Base-by-base conservation (phyloP, 805 yeast species). In the Blastobotrys peoriensis region DNA sequence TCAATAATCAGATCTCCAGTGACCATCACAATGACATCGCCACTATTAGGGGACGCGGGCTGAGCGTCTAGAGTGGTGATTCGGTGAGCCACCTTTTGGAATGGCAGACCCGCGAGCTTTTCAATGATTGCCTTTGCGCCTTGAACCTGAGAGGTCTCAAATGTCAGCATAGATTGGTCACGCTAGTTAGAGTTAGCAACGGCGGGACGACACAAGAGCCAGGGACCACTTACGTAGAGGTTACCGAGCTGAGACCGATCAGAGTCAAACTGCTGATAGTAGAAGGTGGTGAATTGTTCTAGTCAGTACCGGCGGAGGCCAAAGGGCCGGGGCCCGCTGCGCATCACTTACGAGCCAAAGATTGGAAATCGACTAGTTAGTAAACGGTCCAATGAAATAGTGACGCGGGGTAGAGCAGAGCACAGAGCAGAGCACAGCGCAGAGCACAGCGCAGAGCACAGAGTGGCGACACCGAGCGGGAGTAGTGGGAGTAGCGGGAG, bases 51-150 rank as follows among this genome's bases (percentile, higher is more conserved):
- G 46, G 95, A 83, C 33, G 94, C 96, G 40, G 98, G 98, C 71
- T 93, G 98, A 38, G 98, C 98, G 61, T 93, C 98, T 62, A 93
- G 76, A 36, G 98, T 91, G 44, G 95, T 81, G 62, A 93, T 83
- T 71, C 94, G 78, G 73, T 93, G 99, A 41, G 78, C 83, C 46
- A 93, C 97, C 69, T 88, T 88, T 64, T 77, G 83, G 75, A 93
- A 93, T 42, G 96, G 96, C 59, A 93, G 76, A 33, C 88, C 77
- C 20, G 79, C 81, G 55, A 93, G 78, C 66, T 93, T 91, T 71
- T 93, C 98, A 52, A 93, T 88, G 61, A 93, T 93, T 59, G 74
- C 83, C 71, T 83, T 81, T 47, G 95, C 86, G 56, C 99, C 98
- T 73, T 91, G 98, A 54, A 85, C 74, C 74, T 91, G 97, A 48